Base-by-base conservation (phyloP, 2,329 filamentous ascomycete species). In the Penicillium sp. region DNA sequence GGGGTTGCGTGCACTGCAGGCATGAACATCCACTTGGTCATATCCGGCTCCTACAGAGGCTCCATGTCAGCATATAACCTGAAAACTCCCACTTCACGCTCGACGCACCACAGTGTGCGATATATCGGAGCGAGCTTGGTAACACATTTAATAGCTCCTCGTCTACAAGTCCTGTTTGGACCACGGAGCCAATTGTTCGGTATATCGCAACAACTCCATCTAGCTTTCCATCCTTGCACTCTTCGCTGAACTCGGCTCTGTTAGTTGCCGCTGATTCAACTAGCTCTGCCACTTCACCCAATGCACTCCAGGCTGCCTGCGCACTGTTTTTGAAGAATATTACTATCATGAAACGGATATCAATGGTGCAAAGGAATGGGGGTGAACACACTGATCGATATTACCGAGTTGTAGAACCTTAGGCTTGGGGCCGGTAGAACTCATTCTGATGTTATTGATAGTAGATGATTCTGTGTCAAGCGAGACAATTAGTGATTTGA, bases 1-100 rank as follows among this genome's bases (percentile, higher is more conserved):
- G 2, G 74, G 74, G 24, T 79, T 78, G 51, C 84, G 85, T 1
- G 79, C 78, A 10, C 85, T 88, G 78, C 89, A 93, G 38, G 88
- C 87, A 45, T 82, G 72, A 9, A 92, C 79, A 71, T 92, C 87
- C 60, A 95, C 80, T 72, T 92, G 88, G 72, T 96, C 91, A 74
- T 96, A 96, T 37, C 92, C 92, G 54, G 91, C 89, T 59, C 89
- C 87, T 89, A 58, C 57, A 26, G 16, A 13, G 50, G 24, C 8
- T 20, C 10, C 6, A 18, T 20, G 24, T 60, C 8, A 59, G 39
- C 5, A 46, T 34, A 4, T 38, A 24, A 22, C 22, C 3, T 22
- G 22, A 22, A 22, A 22, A n/a, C 24, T n/a, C 13, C 10, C n/a
- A 24, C 10, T 0, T 7, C 3, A 16, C 13, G 14, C 4, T n/a